Evolutionary conservation across 164 flowering plant species (phyloP).

Genomic region (Piper longum): DNA sequence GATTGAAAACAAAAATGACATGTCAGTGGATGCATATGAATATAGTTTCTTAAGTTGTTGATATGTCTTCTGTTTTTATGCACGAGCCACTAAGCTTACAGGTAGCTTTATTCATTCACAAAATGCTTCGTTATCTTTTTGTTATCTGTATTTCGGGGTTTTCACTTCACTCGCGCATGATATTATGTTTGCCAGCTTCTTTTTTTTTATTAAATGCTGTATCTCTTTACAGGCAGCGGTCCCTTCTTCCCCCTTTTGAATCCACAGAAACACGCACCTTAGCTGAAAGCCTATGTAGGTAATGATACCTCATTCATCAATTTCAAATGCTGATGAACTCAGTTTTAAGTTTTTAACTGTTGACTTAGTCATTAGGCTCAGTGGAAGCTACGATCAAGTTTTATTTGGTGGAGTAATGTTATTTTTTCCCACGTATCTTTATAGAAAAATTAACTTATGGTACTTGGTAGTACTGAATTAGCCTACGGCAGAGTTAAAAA

Average conservation of each 20-base stretch:
- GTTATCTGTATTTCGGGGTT: neutral
- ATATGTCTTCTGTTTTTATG: no score
- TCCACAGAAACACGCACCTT: conserved; percentile 76
- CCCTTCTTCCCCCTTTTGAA: conserved; percentile 82
- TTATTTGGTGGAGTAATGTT: no score
- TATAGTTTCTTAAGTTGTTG: neutral
- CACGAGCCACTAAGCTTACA: no score
- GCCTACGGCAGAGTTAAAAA: no score
- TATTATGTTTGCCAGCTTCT: neutral
- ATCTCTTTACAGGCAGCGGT: conserved; percentile 44
- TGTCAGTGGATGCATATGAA: neutral
- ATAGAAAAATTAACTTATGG: no score
- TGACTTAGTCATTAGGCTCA: no score
- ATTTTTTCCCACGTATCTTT: no score
- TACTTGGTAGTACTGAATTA: no score
- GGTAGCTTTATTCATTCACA: no score
- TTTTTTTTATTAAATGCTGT: neutral
- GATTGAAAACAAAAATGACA: no score
- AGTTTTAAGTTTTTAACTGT: no score
- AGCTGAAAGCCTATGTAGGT: conserved; percentile 88
- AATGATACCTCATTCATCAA: neutral
- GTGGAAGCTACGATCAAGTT: no score
- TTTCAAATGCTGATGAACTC: neutral
- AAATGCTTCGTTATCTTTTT: neutral
- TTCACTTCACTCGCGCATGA: conserved; percentile 3